Base-by-base conservation (phyloP, 306 rosid genomes). In the Trifolium fragiferum region DNA sequence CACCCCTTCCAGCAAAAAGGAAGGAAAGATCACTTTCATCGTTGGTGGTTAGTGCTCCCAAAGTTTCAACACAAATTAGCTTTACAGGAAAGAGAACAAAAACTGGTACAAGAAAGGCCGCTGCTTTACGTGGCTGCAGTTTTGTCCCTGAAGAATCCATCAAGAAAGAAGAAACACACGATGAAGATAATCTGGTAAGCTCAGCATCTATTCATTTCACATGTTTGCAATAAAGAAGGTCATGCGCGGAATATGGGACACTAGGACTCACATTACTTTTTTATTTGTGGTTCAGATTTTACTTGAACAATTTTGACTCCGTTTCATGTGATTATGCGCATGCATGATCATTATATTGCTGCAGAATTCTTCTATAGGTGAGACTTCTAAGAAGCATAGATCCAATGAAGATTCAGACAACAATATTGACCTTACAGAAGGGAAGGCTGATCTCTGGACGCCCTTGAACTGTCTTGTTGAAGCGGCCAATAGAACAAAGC, bases 21-120 rank as follows among this genome's bases (percentile, higher is more conserved):
- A 94, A 94, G 82, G 99, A 94, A 88, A 87, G 99, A 82, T 94
- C 97, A 13, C 87, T 94, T 53, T 94, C 99, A n/a, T 90, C 99
- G 23, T 80, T 92, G 83, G 98, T 86, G 82, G 96, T 92, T 44
- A 86, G 82, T 82, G 89, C 99, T 63, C 98, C 98, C 10, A 90
- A 94, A 82, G 92, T 94, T 76, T 73, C 96, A 7, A 81, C 70
- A 50, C 97, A 92, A 80, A 84, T 78, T 10, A 87, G 93, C 66
- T 83, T 90, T 86, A 92, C 97, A 7, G 97, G 96, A 76, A 90
- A 87, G 89, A 86, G 99, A 82, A 87, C 99, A 41, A 92, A 87
- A 88, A 85, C 75, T 47, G 68, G 84, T 50, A 78, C 86, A 23
- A 88, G 99, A 84, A 94, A 89, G 84, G 89, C 89, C 49, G 66